phyloP scores from a whole-genome alignment of 495 filamentous ascomycete genomes.

The Aspergillus taichungensis region DNA sequence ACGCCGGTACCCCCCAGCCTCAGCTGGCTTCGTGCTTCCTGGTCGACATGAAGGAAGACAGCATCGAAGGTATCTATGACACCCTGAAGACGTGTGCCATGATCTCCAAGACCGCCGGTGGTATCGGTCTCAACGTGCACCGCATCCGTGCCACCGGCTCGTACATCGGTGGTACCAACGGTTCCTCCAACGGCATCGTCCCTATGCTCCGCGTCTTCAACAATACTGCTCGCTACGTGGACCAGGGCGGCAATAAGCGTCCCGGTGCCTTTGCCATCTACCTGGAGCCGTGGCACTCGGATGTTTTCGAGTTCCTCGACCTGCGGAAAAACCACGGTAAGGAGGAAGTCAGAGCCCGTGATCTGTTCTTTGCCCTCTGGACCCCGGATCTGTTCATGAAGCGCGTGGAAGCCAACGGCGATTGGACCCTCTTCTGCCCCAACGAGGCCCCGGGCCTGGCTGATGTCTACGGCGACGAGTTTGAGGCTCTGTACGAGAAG shows the following conservation, averaged over 20 bases:
- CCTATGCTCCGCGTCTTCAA: slow-evolving; percentile 98
- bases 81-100: slow-evolving; percentile 98
- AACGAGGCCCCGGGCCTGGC: slow-evolving; percentile 91
- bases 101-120: slow-evolving; percentile 98
- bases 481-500: slow-evolving; percentile 87
- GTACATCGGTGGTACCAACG: slow-evolving; percentile 96
- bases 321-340: slow-evolving; percentile 99
- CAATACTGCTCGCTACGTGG: slow-evolving; percentile 96
- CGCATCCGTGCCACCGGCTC: slow-evolving; percentile 93
- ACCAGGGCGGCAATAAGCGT: slow-evolving; percentile 98
- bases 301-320: slow-evolving; percentile 95
- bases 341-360: slow-evolving; percentile 92
- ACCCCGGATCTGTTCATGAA: slow-evolving; percentile 99
- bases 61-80: slow-evolving; percentile 98
- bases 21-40: slow-evolving; percentile 97
- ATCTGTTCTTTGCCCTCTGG: slow-evolving; percentile 97
- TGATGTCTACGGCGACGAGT: slow-evolving; percentile 95
- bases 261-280: slow-evolving; percentile 98
- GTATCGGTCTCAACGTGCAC: slow-evolving; percentile 93
- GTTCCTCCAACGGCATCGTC: slow-evolving; percentile 92
- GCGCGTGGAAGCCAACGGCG: slow-evolving; percentile 87
- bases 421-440: slow-evolving; percentile 97
- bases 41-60: slow-evolving; percentile 97
- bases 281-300: slow-evolving; percentile 98
- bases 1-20: slow-evolving; percentile 86